Percentiles rank a stretch among this genome's conserved stretches.
Conservation (phyloP, 2,329 filamentous ascomycete genomes). For the Epichloe glyceriae region DNA sequence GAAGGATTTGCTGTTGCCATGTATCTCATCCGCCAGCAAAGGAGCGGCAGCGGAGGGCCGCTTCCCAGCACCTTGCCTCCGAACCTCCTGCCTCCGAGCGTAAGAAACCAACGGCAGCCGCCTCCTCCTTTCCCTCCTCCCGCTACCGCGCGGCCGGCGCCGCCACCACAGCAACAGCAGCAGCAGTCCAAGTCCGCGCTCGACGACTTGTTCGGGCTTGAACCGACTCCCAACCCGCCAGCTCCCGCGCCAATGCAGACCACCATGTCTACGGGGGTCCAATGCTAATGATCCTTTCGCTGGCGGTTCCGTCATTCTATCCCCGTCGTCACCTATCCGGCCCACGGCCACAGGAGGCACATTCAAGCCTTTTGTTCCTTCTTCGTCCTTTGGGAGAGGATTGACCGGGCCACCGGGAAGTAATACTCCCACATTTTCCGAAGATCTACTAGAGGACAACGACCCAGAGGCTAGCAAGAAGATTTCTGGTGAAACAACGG, state of each 20-base stretch:
- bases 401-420: conserved; percentile 68
- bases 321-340: conserved; percentile 41
- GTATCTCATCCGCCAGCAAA: conserved; percentile 88
- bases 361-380: conserved; percentile 87
- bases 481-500: conserved; percentile 76
- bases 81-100: conserved; percentile 72
- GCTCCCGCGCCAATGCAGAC: conserved; percentile 45
- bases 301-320: conserved; percentile 31
- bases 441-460: conserved; percentile 83
- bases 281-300: conserved; percentile 50
- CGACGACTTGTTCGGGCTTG: conserved; percentile 88
- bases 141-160: conserved; percentile 35
- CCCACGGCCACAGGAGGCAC: conserved; percentile 34
- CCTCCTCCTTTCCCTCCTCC: conserved; percentile 23
- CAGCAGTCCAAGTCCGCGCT: conserved; percentile 63
- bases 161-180: conserved; percentile 21
- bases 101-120: conserved; percentile 45
- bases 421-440: conserved; percentile 36
- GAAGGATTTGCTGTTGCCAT: conserved; percentile 97
- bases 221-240: conserved; percentile 38
- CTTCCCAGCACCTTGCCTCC: conserved; percentile 68
- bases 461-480: conserved; percentile 83
- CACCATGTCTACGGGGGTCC: conserved; percentile 62
- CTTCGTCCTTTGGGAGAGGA: conserved; percentile 80
- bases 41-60: conserved; percentile 48